Evolutionary conservation across 2,329 filamentous ascomycete genomes (phyloP), one percentile per base, ranked within the genome.

Genomic region (Hymenoscyphus linearis): DNA sequence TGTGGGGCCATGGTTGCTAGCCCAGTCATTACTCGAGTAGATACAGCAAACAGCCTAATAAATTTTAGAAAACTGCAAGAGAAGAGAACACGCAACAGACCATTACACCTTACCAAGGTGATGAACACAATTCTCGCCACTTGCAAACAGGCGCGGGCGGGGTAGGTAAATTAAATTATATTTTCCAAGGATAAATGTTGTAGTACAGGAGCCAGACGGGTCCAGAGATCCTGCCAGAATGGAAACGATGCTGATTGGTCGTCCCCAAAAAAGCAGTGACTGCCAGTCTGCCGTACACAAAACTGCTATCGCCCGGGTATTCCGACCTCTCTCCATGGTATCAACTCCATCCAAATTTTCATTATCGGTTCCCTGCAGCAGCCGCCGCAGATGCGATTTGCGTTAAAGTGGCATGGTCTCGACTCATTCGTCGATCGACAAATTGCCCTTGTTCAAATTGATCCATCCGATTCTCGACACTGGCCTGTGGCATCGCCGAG

Each of bases 381-480:
- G 60, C 56, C 25, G 60, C 56, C 3, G 57, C 60, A 14, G 56
- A 59, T 5, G 60, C 60, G 34, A 59, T 62, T 35, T 62, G 56
- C 4, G 60, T 59, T 27, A 62, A 25, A 34, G 52, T 59, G 22
- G 37, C 60, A 58, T 62, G 60, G 31, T 59, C 57, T 40, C 55
- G 34, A 14, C 53, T 56, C 27, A 35, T 35, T 55, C 53, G 55
- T n/a, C 26, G 36, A 25, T 58, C 47, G 26, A 58, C 56, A 47
- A 47, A 47, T 2, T 10, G 10, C 6, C 18, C 10, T 22, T 47
- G 40, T 2, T 47, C 40, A 16, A 47, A 12, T 31, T 36, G 60
- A 52, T 31, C 52, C n/a, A 52, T 36, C 1, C 34, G 55, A 34
- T 27, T 40, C 26, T 58, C 60, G n/a, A 22, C 16, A 37, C 9